Base-by-base conservation (phyloP, 345 rosid genomes). In the Turritis glabra region DNA sequence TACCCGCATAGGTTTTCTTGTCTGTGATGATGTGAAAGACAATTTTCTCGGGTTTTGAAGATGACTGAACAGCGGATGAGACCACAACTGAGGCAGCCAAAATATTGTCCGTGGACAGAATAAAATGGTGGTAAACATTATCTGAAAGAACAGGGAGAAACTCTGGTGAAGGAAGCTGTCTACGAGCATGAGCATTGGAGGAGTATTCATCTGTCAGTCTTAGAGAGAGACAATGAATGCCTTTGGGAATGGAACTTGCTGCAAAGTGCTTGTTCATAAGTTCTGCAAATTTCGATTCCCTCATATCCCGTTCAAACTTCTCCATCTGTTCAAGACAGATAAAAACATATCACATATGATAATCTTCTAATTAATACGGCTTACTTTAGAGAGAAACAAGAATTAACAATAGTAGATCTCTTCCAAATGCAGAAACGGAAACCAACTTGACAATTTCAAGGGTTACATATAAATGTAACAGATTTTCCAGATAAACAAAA, bases 51-150 rank as follows among this genome's bases (percentile, higher is more conserved):
- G 99, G 99, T 69, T 81, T 82, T 72, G 86, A 66, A 77, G 98
- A 92, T 74, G 98, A 88, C 79, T 84, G 89, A 61, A 92, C 84
- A 47, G 99, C 69, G 72, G 99, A 96, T 73, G 86, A 73, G 82
- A 96, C 96, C 79, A 96, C 99, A 65, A 96, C 99, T 54, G 99
- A 92, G 72, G 98, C 98, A 73, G 99, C 99, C 87, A 96, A 82
- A 67, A 96, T 89, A 77, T 96, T 96, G 80, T 96, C 99, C 8
- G 99, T 92, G 52, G 99, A 71, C 76, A 96, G 78, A 63, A 92
- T 71, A 51, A 87, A 96, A 82, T 92, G 99, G 85, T 89, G 90
- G 81, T 80, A 87, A 64, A 93, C 89, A 75, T 88, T 96, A 77
- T 96, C 90, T 50, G 98, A 88, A 46, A 96, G 96, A 76, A 92